A percentile compares a stretch with the other conserved stretches of the same genome.
phyloP scores from a whole-genome alignment of 2,329 filamentous ascomycete genomes.

The Xylariaceae sp. region DNA sequence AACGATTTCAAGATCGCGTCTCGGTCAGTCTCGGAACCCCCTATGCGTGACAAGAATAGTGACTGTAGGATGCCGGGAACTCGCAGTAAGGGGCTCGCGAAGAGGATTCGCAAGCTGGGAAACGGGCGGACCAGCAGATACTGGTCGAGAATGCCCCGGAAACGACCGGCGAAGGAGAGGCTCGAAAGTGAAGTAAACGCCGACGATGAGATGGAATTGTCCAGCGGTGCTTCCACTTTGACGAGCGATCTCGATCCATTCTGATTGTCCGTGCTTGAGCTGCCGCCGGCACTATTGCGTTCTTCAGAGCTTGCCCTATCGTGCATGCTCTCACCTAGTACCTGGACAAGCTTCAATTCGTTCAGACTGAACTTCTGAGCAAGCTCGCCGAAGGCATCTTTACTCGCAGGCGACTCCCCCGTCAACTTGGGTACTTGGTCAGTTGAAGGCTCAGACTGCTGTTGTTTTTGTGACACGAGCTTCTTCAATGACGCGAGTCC shows the following conservation, averaged over 20 bases:
- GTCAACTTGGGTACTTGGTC: background rate
- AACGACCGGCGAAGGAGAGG: conserved; percentile 28
- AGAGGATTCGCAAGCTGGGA: conserved; percentile 61
- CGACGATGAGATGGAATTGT: conserved; percentile 9
- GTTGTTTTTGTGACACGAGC: conserved; percentile 35
- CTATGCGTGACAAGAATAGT: conserved; percentile 50
- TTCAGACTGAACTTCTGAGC: conserved; percentile 64
- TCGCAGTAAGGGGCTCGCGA: conserved; percentile 62
- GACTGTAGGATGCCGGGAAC: conserved; percentile 63
- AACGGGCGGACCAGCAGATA: conserved; percentile 63
- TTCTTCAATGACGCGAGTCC: conserved; percentile 58
- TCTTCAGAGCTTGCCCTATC: conserved; percentile 39
- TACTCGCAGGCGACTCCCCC: conserved; percentile 8
- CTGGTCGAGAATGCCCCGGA: conserved; percentile 46
- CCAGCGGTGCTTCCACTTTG: conserved; percentile 27
- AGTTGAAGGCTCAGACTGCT: background rate
- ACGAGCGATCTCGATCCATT: conserved; percentile 38
- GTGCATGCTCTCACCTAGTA: conserved; percentile 60
- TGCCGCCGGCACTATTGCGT: conserved; percentile 36
- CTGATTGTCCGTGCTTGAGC: conserved; percentile 34
- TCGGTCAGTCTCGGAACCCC: conserved; percentile 43
- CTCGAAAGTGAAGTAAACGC: conserved; percentile 8
- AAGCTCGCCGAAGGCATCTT: conserved; percentile 53
- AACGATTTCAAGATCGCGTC: conserved; percentile 54
- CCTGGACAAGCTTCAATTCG: conserved; percentile 61